Evolutionary conservation across 768 basidiomycete species (phyloP).

Genomic region (Rubroboletus satanas): DNA sequence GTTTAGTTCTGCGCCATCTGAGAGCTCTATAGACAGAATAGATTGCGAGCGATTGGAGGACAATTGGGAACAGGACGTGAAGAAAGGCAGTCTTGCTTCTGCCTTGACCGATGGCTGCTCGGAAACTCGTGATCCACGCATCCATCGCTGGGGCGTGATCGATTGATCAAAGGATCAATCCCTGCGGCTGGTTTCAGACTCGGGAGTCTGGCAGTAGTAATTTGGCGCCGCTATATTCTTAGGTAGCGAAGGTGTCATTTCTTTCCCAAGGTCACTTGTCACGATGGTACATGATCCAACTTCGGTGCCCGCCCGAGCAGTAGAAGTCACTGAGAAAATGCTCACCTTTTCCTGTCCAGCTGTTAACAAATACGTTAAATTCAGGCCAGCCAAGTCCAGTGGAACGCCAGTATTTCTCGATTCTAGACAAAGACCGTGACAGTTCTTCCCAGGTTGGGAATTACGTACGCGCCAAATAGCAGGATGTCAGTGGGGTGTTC

Average conservation of each 20-base stretch:
- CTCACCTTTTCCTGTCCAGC: background rate
- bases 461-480: too few relatives aligned
- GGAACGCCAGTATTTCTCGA: too few relatives aligned
- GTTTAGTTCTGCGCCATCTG: constrained; percentile 3
- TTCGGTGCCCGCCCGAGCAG: too few relatives aligned
- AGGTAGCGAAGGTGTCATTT: background rate
- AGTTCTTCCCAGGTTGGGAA: too few relatives aligned
- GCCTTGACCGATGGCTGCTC: background rate
- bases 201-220: background rate
- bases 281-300: background rate
- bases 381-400: too few relatives aligned
- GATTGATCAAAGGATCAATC: background rate
- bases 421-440: background rate
- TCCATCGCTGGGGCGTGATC: background rate
- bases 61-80: constrained; percentile 7
- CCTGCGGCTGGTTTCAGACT: background rate
- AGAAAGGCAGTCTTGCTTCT: background rate
- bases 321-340: background rate
- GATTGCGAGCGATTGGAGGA: constrained; percentile 14
- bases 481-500: too few relatives aligned
- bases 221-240: background rate
- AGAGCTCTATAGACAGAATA: constrained; percentile 15
- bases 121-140: constrained; percentile 7
- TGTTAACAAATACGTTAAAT: background rate
- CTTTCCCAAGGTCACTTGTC: background rate